Percentiles rank a stretch among this genome's conserved stretches.
These are phyloP conservation scores for Venturiaceae sp. DNA, from an alignment of 2,329 filamentous ascomycete species.

Conservation along the genomic window DNA sequence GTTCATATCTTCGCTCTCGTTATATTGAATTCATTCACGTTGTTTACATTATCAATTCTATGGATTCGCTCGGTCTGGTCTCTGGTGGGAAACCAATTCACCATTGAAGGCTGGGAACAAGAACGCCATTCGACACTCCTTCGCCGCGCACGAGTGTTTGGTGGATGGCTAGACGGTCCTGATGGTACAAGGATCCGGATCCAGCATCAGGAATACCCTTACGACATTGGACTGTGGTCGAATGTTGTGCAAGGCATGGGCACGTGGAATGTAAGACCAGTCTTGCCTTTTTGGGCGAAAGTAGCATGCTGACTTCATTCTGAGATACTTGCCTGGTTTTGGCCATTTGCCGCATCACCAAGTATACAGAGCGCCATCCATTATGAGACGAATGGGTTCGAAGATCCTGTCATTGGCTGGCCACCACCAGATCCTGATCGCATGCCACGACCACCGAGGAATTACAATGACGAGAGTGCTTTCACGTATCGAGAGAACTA, in stretches of 20 bases:
- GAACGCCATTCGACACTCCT: conserved; percentile 37
- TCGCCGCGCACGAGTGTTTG: conserved; percentile 36
- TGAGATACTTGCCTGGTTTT: conserved; percentile 53
- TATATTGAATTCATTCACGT: conserved; percentile 47
- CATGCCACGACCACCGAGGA: conserved; percentile 15
- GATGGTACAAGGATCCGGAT: conserved; percentile 46
- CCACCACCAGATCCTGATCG: conserved; percentile 43
- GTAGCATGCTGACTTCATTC: background rate
- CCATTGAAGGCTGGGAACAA: conserved; percentile 69
- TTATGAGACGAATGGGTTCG: conserved; percentile 71
- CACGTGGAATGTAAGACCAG: conserved; percentile 40
- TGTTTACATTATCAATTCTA: conserved; percentile 55
- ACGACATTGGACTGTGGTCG: conserved; percentile 64
- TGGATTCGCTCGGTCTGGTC: conserved; percentile 51
- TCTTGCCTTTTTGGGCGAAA: background rate
- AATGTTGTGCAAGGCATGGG: conserved; percentile 74
- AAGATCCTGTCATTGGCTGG: conserved; percentile 36
- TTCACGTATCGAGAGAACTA: conserved; percentile 29
- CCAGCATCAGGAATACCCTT: conserved; percentile 66
- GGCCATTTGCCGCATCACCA: conserved; percentile 51
- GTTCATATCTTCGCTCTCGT: conserved; percentile 50
- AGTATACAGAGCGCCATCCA: conserved; percentile 40
- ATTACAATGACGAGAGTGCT: conserved; percentile 17
- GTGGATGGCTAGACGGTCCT: conserved; percentile 46
- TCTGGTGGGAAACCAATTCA: conserved; percentile 62